Conservation (phyloP, 495 filamentous ascomycete species). For the Aspergillus campestris region DNA sequence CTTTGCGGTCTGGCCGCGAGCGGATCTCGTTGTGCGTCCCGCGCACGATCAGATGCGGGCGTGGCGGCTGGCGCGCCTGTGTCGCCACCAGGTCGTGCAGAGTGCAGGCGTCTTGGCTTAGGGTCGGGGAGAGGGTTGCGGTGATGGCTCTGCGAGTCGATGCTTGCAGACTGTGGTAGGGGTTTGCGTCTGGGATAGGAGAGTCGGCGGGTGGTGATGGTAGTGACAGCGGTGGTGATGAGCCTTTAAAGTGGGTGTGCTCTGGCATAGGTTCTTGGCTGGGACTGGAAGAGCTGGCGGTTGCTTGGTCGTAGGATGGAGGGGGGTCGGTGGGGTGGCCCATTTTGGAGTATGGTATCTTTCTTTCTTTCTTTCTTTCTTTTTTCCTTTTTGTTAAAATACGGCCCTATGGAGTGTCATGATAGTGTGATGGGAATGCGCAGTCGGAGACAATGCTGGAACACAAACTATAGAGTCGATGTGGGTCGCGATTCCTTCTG, state of each 20-base stretch:
- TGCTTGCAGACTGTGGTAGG: conserved; percentile 4
- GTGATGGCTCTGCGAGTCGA: conserved; percentile 9
- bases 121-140: conserved; percentile 18
- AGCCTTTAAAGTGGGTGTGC: neutral
- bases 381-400: too few relatives aligned
- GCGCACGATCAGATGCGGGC: conserved; percentile 23
- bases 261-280: neutral
- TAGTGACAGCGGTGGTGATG: neutral
- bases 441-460: too few relatives aligned
- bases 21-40: conserved; percentile 26
- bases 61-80: conserved; percentile 29
- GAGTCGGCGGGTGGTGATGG: neutral
- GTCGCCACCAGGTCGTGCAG: conserved; percentile 20
- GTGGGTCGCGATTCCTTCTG: too few relatives aligned
- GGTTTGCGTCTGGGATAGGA: conserved; percentile 2
- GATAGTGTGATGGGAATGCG: too few relatives aligned
- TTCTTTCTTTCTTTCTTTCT: too few relatives aligned
- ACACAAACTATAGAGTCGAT: too few relatives aligned
- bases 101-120: conserved; percentile 14
- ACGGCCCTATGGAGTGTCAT: too few relatives aligned
- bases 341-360: neutral
- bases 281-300: neutral
- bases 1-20: conserved; percentile 12
- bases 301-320: neutral
- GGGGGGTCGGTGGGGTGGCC: neutral